Percentiles rank a stretch among this genome's conserved stretches.
Evolutionary conservation across 352 stramenopile species (phyloP).

Genomic region (Thraustochytrium striatum): DNA sequence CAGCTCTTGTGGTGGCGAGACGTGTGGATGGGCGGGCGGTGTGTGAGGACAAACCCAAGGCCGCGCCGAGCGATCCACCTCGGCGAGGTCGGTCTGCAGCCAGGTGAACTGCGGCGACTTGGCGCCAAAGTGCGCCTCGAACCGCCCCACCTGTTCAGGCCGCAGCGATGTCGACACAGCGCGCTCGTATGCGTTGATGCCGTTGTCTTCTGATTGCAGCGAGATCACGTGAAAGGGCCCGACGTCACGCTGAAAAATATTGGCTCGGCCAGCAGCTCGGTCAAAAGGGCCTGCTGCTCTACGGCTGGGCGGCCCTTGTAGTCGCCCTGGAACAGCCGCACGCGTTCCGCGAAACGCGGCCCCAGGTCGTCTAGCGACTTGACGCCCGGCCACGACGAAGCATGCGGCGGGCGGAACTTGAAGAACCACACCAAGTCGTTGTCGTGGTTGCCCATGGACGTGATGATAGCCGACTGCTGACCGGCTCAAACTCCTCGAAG

Average conservation of each 20-base stretch:
- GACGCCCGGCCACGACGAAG: not conserved
- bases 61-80: not conserved
- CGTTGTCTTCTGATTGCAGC: constrained; percentile 41
- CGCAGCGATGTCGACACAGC: not conserved
- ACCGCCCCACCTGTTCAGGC: not conserved
- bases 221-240: constrained; percentile 43
- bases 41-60: constrained; percentile 36
- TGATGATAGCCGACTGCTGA: not conserved
- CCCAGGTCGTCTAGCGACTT: constrained; percentile 3
- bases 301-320: not conserved
- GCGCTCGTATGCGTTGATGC: constrained; percentile 43
- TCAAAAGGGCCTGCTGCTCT: constrained; percentile 28
- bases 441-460: constrained; percentile 49
- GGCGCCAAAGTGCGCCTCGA: constrained; percentile 34
- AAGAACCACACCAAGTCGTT: constrained; percentile 42
- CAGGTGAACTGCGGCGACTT: constrained; percentile 11
- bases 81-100: not conserved
- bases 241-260: constrained; percentile 37
- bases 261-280: constrained; percentile 8
- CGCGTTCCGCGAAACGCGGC: too few species aligned
- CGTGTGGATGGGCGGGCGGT: constrained; percentile 34
- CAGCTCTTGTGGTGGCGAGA: constrained; percentile 30
- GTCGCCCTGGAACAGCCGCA: not conserved
- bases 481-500: not conserved
- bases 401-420: constrained; percentile 27